Evolutionary conservation across 306 rosid genomes (phyloP), one percentile per base, ranked within the genome.

Genomic region (Fragaria iinumae): DNA sequence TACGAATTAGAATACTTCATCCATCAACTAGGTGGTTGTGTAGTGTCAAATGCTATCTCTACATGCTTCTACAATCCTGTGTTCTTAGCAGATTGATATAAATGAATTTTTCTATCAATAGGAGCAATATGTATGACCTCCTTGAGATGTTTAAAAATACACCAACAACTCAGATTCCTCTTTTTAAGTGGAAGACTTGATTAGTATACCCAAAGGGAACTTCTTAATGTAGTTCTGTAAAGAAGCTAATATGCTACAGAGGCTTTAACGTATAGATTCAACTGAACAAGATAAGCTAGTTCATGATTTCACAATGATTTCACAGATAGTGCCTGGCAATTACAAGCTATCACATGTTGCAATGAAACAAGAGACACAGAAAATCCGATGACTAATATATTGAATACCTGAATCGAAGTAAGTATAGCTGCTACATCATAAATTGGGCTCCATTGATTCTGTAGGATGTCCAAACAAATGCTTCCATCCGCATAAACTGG

Each of bases 401-500:
- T 71, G 73, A 41, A 76, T 90, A 92, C 99, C 99, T 92, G 97
- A 74, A 95, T 92, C 73, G 99, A 95, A 70, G 99, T 95, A 62
- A 95, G 99, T 75, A 95, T 90, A 70, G 99, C 97, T 77, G 97
- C 99, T 2, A 90, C 99, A 78, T 95, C 99, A 74, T 95, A 95
- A 56, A 95, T 95, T 41, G 99, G 99, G 76, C 97, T 95, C 98
- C 98, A 95, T 41, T 95, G 97, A 81, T 92, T 95, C 85, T 95
- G 98, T 65, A 95, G 87, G 81, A 92, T 92, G 81, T 92, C 99
- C 97, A 95, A 84, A 70, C 99, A 95, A 72, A 95, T 95, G 81
- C 99, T 92, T 69, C 99, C 99, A 95, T 95, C 99, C 0, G 97
- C 99, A 83, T 95, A 95, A 80, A 95, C 99, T 95, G 85, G 65